A percentile compares a stretch with the other conserved stretches of the same genome.
Evolutionary conservation across 2,329 filamentous ascomycete species (phyloP).

Genomic region (Trichoderma semiorbis): DNA sequence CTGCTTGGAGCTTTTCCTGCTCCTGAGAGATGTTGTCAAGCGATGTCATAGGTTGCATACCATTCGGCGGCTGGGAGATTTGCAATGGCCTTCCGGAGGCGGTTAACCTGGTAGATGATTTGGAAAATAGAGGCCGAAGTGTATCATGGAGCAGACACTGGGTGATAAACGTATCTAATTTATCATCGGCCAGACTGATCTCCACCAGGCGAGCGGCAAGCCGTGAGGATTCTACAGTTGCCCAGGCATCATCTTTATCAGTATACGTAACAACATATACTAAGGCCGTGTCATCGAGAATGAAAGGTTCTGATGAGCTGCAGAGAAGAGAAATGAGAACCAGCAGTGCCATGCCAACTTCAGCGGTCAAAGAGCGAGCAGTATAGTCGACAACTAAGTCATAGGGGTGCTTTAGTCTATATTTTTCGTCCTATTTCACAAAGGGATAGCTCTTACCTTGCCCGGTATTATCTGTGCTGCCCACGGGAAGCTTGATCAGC

Average conservation of each 20-base stretch:
- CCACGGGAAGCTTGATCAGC: background rate
- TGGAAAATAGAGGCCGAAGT: conserved; percentile 65
- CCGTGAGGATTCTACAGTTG: conserved; percentile 30
- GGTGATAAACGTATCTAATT: conserved; percentile 42
- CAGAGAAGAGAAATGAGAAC: background rate
- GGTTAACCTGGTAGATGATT: conserved; percentile 43
- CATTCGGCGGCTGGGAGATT: background rate
- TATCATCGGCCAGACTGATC: conserved; percentile 23
- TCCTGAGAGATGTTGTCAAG: conserved; percentile 26
- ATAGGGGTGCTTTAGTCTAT: background rate
- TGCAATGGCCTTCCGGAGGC: conserved; percentile 29
- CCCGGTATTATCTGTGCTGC: background rate
- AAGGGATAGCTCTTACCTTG: background rate
- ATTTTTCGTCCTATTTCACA: no score
- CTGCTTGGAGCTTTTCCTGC: conserved; percentile 19
- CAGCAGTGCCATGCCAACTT: conserved; percentile 10
- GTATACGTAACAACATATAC: conserved; percentile 33
- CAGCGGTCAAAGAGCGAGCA: conserved; percentile 4
- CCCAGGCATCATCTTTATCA: conserved; percentile 37
- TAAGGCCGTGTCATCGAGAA: conserved; percentile 22
- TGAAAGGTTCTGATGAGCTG: background rate
- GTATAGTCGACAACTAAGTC: background rate
- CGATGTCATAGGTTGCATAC: background rate
- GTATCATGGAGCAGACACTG: conserved; percentile 58
- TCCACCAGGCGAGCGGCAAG: conserved; percentile 34